Conservation (phyloP, 75 land plant genomes). For the Sequoia sempervirens region DNA sequence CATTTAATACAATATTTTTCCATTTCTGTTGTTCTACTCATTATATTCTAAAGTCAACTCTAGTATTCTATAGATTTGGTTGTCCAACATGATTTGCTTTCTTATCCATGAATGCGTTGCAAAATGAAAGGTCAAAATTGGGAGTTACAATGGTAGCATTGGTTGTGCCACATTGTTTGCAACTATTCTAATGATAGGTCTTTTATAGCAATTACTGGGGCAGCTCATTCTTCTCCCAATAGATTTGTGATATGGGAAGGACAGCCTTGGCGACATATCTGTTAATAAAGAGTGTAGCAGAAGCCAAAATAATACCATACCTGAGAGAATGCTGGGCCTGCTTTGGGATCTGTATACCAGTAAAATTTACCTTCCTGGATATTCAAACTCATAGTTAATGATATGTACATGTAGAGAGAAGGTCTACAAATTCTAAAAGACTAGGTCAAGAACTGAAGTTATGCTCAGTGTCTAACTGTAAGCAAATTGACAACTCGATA, state of each 20-base stretch:
- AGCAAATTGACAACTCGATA: conserved; percentile 5
- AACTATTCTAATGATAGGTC: conserved; percentile 30
- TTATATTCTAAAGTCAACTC: conserved; percentile 21
- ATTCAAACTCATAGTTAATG: conserved; percentile 57
- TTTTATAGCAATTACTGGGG: conserved; percentile 11
- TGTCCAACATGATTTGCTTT: conserved; percentile 18
- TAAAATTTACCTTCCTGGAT: conserved; percentile 78
- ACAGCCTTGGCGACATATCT: neutral
- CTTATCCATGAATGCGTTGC: conserved; percentile 17
- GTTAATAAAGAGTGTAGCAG: neutral
- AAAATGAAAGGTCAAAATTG: too few species aligned
- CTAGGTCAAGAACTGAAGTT: neutral
- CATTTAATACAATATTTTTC: neutral
- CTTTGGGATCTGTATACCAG: conserved; percentile 62
- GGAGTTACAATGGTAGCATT: conserved; percentile 16
- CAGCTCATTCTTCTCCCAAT: neutral
- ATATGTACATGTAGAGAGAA: conserved; percentile 60
- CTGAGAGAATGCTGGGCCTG: conserved; percentile 69
- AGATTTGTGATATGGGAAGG: neutral
- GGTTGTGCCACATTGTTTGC: conserved; percentile 31
- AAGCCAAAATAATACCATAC: conserved; percentile 17
- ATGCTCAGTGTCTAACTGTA: neutral
- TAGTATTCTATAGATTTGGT: conserved; percentile 28
- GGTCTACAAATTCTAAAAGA: conserved; percentile 47
- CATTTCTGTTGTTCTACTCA: too few species aligned